Evolutionary conservation across 495 filamentous ascomycete species (phyloP), one percentile per base, ranked within the genome.

Genomic region (Massariosphaeria phaeospora): DNA sequence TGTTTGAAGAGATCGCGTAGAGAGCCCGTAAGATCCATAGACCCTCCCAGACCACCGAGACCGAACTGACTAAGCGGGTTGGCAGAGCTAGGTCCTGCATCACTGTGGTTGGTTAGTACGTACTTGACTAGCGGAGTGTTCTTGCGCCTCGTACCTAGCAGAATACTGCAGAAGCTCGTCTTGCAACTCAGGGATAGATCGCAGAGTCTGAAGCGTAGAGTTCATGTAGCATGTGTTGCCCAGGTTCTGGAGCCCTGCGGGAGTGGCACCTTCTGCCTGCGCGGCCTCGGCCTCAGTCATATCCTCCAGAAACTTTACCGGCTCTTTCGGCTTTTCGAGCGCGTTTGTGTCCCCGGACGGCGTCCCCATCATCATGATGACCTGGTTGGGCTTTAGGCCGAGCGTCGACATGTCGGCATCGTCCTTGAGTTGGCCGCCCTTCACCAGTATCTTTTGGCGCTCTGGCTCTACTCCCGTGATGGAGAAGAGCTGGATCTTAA

Each of bases 211-310:
- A 18, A 98, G 78, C 0, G 93, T 96, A 20, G 94, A 90, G 75
- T 98, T 98, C 66, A 97, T 82, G 67, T 98, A 98, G 75, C 93
- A 98, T 1, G 93, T 97, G 66, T 98, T 98, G 21, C 93, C 93
- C 55, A 96, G 74, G 62, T 98, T 98, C 67, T 89, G 80, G 56
- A 98, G 69, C 26, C 93, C 93, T 51, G 93, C 88, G 11, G 93
- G 93, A 41, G 75, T 89, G 36, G 91, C 93, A 35, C 88, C 91
- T 41, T 82, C 84, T 57, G 82, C 77, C 65, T 80, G 83, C 20
- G 93, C 94, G 25, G 82, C 81, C 67, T 98, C 91, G 20, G 91
- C 91, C 65, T 93, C 93, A 3, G 90, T 95, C 93, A 98, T 96
- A 67, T 98, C 93, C 69, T 98, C 93, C 59, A 95, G 67, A 62